phyloP scores from a whole-genome alignment of 495 filamentous ascomycete genomes.

The Pseudoneurospora amorphoporcata region DNA sequence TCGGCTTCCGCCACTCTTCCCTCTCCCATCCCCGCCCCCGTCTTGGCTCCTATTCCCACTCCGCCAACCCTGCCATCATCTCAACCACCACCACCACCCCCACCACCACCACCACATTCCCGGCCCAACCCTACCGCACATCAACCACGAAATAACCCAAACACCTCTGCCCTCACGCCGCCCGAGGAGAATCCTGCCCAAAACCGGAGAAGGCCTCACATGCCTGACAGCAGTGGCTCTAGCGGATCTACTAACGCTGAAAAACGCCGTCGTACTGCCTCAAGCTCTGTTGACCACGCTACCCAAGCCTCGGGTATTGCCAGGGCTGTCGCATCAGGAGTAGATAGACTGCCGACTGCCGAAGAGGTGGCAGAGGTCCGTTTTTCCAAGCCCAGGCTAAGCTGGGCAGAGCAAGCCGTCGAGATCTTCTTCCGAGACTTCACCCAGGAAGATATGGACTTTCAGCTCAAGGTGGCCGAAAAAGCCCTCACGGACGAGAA shows the following conservation, averaged over 20 bases:
- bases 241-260: constrained; percentile 16
- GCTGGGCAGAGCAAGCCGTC: constrained; percentile 39
- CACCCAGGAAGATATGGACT: constrained; percentile 34
- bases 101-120: constrained; percentile 7
- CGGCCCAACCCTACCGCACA: constrained; percentile 9
- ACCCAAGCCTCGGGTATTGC: not conserved
- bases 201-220: constrained; percentile 23
- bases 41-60: not conserved
- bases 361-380: constrained; percentile 27
- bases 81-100: not conserved
- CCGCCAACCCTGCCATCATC: constrained; percentile 2
- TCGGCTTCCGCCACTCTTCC: not conserved
- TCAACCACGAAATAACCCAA: constrained; percentile 3
- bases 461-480: constrained; percentile 43
- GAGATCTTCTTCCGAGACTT: constrained; percentile 43
- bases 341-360: constrained; percentile 1
- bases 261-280: constrained; percentile 32
- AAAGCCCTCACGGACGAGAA: constrained; percentile 41
- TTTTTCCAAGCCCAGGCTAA: constrained; percentile 9
- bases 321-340: constrained; percentile 12
- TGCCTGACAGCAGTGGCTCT: constrained; percentile 3
- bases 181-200: constrained; percentile 35
- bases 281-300: constrained; percentile 13
- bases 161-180: constrained; percentile 34
- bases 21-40: not conserved